Evolutionary conservation across 2,329 filamentous ascomycete species (phyloP), one percentile per base, ranked within the genome.

Genomic region (Metarhizium humberi): DNA sequence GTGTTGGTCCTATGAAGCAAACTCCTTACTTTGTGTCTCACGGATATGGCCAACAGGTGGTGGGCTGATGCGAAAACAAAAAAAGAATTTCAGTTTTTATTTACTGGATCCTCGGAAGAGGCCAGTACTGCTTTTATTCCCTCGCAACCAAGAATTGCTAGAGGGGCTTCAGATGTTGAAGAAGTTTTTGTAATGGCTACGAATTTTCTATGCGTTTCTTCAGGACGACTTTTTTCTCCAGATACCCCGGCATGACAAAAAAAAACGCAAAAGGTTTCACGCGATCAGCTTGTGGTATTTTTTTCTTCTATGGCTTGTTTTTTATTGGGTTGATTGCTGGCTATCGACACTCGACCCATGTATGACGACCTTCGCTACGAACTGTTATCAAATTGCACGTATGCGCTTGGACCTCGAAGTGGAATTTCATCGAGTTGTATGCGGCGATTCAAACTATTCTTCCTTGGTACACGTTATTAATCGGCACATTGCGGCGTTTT

Each of bases 11-110:
- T 8, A 68, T 74, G 61, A 79, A 80, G 66, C 70, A 75, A 13
- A 63, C 69, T 4, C 65, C 72, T 0, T 82, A 81, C 65, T 78
- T 82, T 57, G 67, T 71, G 51, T 63, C 72, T 25, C 75, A 78
- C 53, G 69, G 66, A 46, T 82, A 80, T 55, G 73, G 76, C 32
- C 80, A 82, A 63, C 69, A 80, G 14, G 80, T 83, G 16, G 75
- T 82, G 66, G 79, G 80, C 53, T 80, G 42, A 64, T 34, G 10
- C 32, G 32, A 34, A 11, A 6, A 10, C 2, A 34, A 34, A 34
- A 58, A 59, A 55, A 60, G 58, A 60, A 56, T 59, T 61, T 61
- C 58, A 58, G 45, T 48, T 30, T 25, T 30, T 29, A 30, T 48
- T n/a, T 48, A 29, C 45, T 30, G 25, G 14, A 30, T 30, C 25